Conservation (phyloP, 2,329 filamentous ascomycete genomes). For the Aspergillus fructus region DNA sequence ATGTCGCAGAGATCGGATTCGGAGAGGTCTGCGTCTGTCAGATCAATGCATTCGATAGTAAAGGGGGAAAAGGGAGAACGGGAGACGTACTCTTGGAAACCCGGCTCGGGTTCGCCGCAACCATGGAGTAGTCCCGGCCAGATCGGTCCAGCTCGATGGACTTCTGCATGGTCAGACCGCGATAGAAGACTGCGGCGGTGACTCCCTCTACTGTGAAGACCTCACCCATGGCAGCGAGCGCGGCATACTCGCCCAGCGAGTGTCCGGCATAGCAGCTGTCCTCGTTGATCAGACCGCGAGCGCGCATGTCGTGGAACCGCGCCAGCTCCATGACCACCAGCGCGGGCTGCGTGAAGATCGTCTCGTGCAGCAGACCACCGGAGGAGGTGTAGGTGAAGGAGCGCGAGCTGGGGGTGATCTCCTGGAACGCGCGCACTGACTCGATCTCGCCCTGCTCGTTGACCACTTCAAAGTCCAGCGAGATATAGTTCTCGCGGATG, state of each 20-base stretch:
- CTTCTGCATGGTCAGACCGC: slow-evolving; percentile 96
- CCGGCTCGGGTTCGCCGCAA: slow-evolving; percentile 50
- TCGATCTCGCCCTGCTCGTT: slow-evolving; percentile 62
- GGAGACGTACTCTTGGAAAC: slow-evolving; percentile 70
- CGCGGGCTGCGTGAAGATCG: slow-evolving; percentile 95
- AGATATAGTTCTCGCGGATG: slow-evolving; percentile 96
- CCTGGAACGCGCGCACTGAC: slow-evolving; percentile 94
- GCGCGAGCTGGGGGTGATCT: slow-evolving; percentile 71
- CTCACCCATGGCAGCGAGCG: slow-evolving; percentile 85
- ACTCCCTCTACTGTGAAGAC: slow-evolving; percentile 96
- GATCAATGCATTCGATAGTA: too few relatives aligned
- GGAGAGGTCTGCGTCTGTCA: slow-evolving; percentile 64
- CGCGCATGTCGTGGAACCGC: slow-evolving; percentile 94
- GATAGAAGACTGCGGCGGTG: slow-evolving; percentile 96
- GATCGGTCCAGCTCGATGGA: slow-evolving; percentile 87
- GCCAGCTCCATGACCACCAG: slow-evolving; percentile 98
- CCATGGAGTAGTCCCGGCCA: slow-evolving; percentile 65
- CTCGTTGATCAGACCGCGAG: slow-evolving; percentile 87
- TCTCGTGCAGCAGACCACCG: slow-evolving; percentile 89
- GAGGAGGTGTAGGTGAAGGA: slow-evolving; percentile 98
- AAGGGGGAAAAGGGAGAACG: too few relatives aligned
- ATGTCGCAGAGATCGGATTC: slow-evolving; percentile 96
- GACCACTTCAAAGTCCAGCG: slow-evolving; percentile 57
- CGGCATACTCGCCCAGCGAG: slow-evolving; percentile 95
- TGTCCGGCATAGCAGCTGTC: slow-evolving; percentile 95